Conservation (phyloP, 169 alveolate genomes). For the Plasmodium cynomolgi region DNA sequence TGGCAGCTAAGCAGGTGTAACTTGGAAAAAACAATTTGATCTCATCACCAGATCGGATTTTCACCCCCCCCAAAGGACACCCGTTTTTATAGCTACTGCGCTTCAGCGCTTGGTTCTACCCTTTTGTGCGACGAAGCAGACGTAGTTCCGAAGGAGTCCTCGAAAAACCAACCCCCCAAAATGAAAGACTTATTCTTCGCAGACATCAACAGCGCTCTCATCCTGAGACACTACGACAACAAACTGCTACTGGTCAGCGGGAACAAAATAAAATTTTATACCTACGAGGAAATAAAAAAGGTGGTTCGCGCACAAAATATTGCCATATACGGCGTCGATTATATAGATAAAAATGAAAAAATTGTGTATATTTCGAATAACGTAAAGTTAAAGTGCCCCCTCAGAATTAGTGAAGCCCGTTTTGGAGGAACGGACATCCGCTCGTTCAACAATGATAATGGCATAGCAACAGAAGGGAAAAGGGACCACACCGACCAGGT, state of each 20-base stretch:
- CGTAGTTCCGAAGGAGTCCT: neutral
- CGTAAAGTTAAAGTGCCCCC: constrained; percentile 21
- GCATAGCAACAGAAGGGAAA: neutral
- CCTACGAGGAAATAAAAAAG: constrained; percentile 35
- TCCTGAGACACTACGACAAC: constrained; percentile 59
- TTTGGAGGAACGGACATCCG: neutral
- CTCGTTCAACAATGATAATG: constrained; percentile 2
- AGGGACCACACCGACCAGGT: neutral
- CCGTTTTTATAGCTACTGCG: neutral
- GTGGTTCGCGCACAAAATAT: constrained; percentile 48
- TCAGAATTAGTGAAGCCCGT: neutral
- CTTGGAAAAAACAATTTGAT: neutral
- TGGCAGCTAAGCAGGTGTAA: neutral
- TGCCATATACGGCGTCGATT: constrained; percentile 27
- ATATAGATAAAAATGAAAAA: constrained; percentile 55
- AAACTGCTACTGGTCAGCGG: constrained; percentile 47
- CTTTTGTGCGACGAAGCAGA: neutral
- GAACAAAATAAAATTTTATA: constrained; percentile 57
- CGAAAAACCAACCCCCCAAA: neutral
- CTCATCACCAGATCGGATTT: neutral
- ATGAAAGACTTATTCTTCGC: constrained; percentile 60
- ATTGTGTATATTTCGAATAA: constrained; percentile 66
- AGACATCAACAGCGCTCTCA: constrained; percentile 32
- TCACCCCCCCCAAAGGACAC: neutral
- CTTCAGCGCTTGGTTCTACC: neutral